Evolutionary conservation across 179 eudicot species (phyloP), one percentile per base, ranked within the genome.

Genomic region (Corrigiola litoralis): DNA sequence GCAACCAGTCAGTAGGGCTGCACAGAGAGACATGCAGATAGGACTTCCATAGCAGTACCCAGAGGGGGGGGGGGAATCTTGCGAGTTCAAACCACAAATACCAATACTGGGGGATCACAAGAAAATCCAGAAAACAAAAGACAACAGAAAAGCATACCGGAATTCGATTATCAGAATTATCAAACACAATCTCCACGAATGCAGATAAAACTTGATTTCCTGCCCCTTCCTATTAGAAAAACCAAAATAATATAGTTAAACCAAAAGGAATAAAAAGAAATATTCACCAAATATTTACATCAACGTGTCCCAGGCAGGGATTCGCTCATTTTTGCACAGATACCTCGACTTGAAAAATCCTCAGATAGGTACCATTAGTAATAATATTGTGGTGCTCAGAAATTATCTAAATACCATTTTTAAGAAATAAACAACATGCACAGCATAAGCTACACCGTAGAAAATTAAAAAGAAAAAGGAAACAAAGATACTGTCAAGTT

Each of bases 111-210:
- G 6, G n/a, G 8, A 45, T 16, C 4, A 1, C 11, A 25, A 17
- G 37, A 42, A 40, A 54, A 32, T 24, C 20, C 17, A 27, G 32
- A 58, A 63, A 37, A 59, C 32, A 11, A 31, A 18, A 28, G 31
- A 40, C 1, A 46, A 13, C 20, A 51, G 46, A 17, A 8, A 38
- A 18, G 3, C 58, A 70, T 88, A 94, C 99, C 71, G 99, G 99
- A 46, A 95, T 86, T 57, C 99, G 90, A 55, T 91, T 91, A 81
- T 95, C 99, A 21, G 86, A 65, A 75, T 95, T 95, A 73, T 95
- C 99, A 69, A 95, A 91, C 58, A 95, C 99, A 29, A 95, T 95
- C 92, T 95, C 99, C 72, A 95, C 99, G 68, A 95, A 95, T 37
- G 99, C 99, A 70, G 97, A 86, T 69, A 85, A 63, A 47, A 95